phyloP scores from a whole-genome alignment of 257 asterid genomes.

The Asclepias syriaca region DNA sequence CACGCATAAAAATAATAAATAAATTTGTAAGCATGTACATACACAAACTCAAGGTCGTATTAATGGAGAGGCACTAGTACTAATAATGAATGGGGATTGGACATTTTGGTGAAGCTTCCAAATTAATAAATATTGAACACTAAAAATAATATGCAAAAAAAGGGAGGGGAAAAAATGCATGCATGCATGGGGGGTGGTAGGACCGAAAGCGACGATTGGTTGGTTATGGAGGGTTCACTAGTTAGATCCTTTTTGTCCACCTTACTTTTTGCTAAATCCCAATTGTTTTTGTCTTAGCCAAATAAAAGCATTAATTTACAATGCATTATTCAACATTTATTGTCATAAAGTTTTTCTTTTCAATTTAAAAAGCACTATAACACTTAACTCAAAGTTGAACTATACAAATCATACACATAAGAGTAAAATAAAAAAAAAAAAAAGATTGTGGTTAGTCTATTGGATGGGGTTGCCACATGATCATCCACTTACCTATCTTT shows the following conservation, averaged over 20 bases:
- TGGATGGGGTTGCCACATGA: slow-evolving; percentile 8
- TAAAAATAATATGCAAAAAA: too few species aligned
- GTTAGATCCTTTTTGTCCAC: background rate
- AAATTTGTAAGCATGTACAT: too few species aligned
- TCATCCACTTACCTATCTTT: background rate
- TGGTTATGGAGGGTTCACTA: background rate
- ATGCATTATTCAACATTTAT: background rate
- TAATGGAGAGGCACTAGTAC: too few species aligned
- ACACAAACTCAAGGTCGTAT: too few species aligned
- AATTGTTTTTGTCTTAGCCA: background rate
- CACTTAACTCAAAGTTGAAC: too few species aligned
- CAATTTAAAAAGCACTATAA: too few species aligned
- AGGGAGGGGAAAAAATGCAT: background rate
- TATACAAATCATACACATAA: too few species aligned
- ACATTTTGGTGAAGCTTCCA: background rate
- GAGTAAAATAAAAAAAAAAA: too few species aligned
- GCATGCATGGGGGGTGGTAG: slow-evolving; percentile 1
- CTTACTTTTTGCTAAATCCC: background rate
- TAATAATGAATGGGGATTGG: background rate
- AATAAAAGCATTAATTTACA: background rate
- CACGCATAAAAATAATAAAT: too few species aligned
- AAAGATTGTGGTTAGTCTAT: too few species aligned
- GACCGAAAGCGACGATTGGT: background rate
- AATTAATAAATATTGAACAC: too few species aligned
- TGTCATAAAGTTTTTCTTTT: too few species aligned